These are phyloP conservation scores for Venturiaceae sp. DNA, from an alignment of 2,329 filamentous ascomycete species.

Conservation along the genomic window DNA sequence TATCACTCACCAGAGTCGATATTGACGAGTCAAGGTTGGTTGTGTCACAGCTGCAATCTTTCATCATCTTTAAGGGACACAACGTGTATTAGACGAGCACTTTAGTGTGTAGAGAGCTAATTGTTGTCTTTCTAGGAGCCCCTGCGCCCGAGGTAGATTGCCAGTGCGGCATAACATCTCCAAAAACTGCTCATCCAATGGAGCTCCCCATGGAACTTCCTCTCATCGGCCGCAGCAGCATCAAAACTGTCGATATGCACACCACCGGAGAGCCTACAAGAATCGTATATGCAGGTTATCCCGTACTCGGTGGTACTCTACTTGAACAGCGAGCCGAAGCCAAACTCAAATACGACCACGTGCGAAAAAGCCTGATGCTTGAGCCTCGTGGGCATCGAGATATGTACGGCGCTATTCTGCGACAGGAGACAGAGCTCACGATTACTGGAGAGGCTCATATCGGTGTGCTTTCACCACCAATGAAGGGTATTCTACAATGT, in stretches of 20 bases:
- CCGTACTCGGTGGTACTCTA: conserved; percentile 24
- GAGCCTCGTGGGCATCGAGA: conserved; percentile 41
- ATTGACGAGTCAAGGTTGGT: no score
- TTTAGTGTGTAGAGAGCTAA: no score
- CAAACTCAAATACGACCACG: conserved; percentile 26
- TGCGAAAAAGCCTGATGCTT: conserved; percentile 32
- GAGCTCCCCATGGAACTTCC: background rate
- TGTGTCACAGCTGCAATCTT: no score
- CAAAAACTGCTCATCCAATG: background rate
- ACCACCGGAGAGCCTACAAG: conserved; percentile 40
- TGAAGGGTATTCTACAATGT: conserved; percentile 41
- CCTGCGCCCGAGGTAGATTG: no score
- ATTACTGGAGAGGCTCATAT: conserved; percentile 32
- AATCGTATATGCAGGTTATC: conserved; percentile 34
- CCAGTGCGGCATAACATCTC: no score
- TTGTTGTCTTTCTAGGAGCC: no score
- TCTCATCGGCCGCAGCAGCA: background rate
- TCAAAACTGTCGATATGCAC: conserved; percentile 25
- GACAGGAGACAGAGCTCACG: conserved; percentile 32
- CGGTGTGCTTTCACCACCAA: conserved; percentile 40
- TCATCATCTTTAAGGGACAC: background rate
- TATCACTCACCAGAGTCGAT: no score
- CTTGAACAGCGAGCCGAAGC: conserved; percentile 30
- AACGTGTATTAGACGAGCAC: background rate
- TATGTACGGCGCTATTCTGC: conserved; percentile 42